Evolutionary conservation across 2,329 filamentous ascomycete genomes (phyloP).

Genomic region (Coniella vitis): DNA sequence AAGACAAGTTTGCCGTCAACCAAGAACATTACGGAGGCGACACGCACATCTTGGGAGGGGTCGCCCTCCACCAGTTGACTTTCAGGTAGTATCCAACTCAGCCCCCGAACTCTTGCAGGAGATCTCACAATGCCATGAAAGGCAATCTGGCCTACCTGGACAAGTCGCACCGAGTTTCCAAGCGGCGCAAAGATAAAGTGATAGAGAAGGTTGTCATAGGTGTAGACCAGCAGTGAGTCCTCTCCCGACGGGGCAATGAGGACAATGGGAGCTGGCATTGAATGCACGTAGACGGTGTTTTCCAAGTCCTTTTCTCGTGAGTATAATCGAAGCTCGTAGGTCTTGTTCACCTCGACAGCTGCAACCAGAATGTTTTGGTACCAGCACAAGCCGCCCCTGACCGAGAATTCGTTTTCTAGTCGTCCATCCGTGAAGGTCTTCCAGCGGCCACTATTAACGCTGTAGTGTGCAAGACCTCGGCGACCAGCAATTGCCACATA

Average conservation of each 20-base stretch:
- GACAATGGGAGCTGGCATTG: slow-evolving; percentile 78
- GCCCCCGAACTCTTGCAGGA: slow-evolving; percentile 80
- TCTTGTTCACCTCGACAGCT: slow-evolving; percentile 78
- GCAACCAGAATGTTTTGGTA: slow-evolving; percentile 92
- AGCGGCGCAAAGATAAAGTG: slow-evolving; percentile 82
- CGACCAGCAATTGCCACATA: slow-evolving; percentile 96
- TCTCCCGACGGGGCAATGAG: slow-evolving; percentile 83
- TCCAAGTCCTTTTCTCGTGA: slow-evolving; percentile 79
- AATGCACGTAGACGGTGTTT: slow-evolving; percentile 67
- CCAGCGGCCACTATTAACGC: slow-evolving; percentile 88
- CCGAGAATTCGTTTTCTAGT: slow-evolving; percentile 83
- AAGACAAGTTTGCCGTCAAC: slow-evolving; percentile 95
- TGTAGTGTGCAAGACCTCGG: slow-evolving; percentile 90
- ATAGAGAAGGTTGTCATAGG: slow-evolving; percentile 90
- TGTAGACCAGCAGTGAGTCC: slow-evolving; percentile 93
- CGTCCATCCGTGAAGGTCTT: slow-evolving; percentile 81
- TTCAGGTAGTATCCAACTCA: slow-evolving; percentile 94
- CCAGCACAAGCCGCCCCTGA: slow-evolving; percentile 97
- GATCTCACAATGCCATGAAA: slow-evolving; percentile 95
- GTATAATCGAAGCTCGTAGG: slow-evolving; percentile 84
- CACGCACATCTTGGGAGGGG: slow-evolving; percentile 88
- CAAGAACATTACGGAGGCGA: slow-evolving; percentile 90
- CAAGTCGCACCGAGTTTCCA: slow-evolving; percentile 63
- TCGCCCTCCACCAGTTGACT: slow-evolving; percentile 84
- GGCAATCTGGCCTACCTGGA: slow-evolving; percentile 96